Base-by-base conservation (phyloP, 768 basidiomycete genomes). In the Psilocybe sp. region DNA sequence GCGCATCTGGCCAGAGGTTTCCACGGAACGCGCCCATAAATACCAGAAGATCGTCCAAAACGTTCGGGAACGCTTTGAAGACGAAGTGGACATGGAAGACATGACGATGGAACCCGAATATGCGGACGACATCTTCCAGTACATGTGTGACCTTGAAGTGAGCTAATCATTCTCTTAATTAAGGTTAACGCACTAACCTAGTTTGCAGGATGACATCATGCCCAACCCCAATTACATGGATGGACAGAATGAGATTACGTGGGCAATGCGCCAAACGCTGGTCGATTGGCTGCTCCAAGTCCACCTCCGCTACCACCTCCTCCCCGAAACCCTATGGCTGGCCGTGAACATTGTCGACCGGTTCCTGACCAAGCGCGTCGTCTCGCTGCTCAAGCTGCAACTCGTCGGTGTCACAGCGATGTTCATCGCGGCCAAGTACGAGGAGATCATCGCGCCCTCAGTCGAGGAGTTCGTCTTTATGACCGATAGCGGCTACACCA, bases 211-310 rank as follows among this genome's bases (percentile, higher is more conserved):
- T 55, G 77, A 82, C 42, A 78, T 86, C 59, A 92, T 99, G 95
- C 91, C 97, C 28, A 86, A 84, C 54, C 81, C 93, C 4, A 81
- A 91, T 59, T 99, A 99, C 64, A 98, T 99, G 89, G 81, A 84
- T 39, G 85, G 84, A 36, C 97, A 99, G 69, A 84, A 81, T 50
- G 96, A 98, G 70, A 89, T 99, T 59, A 81, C 72, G 55, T 96
- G 95, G 95, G 68, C 78, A 15, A 98, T 97, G 94, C 90, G 97
- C 47, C 89, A 94, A 65, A 94, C 92, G 2, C 81, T 99, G 36
- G 89, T 99, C 58, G 97, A 99, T 74, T 99, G 97, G 97, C 79
- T 99, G 18, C 80, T 96, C 47, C 96, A 98, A 66, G 93, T 98
- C 32, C 97, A 99, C 74, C 75, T 98, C 53, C 87, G 94, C 23